Base-by-base conservation (phyloP, 495 filamentous ascomycete genomes). In the Evansstolkia leycettana region DNA sequence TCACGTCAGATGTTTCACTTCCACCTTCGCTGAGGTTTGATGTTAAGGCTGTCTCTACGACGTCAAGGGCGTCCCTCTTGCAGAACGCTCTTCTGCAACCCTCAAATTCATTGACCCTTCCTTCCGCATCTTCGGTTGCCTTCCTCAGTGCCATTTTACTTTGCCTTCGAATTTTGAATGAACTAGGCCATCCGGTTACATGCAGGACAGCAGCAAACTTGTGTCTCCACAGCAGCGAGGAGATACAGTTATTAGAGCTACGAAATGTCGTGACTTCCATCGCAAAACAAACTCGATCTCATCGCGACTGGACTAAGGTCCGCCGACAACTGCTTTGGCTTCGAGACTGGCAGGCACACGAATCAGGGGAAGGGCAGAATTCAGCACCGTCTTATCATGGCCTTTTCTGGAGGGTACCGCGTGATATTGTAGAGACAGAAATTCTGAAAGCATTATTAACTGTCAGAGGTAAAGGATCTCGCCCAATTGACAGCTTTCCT, bases 321-420 rank as follows among this genome's bases (percentile, higher is more conserved):
- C 69, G 84, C 25, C 67, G 73, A 33, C 73, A 82, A 47, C 51
- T 94, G 11, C 57, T 89, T 1, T 94, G 87, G 87, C 72, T 94
- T 18, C 73, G 75, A 46, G 72, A 77, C 51, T 93, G 87, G 87
- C 80, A 76, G 15, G 59, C 64, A 2, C 68, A 73, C 8, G 44
- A 52, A 35, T 51, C 42, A 34, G 55, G 17, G 29, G 33, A n/a
- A 11, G 12, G n/a, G 33, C 34, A 15, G 42, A 34, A 8, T 4
- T n/a, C 27, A 3, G 14, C 2, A 3, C 13, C 38, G 8, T 35
- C 34, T 5, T 62, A 62, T 30, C 64, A 67, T 38, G 87, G 87
- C 1, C 59, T 92, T 11, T 80, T 93, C 40, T 76, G 81, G 46
- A 70, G 64, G 47, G 47, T 90, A n/a, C 55, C 73, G 15, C 65